Evolutionary conservation across 805 yeast genomes (phyloP).

Genomic region (Ogataea siamensis): DNA sequence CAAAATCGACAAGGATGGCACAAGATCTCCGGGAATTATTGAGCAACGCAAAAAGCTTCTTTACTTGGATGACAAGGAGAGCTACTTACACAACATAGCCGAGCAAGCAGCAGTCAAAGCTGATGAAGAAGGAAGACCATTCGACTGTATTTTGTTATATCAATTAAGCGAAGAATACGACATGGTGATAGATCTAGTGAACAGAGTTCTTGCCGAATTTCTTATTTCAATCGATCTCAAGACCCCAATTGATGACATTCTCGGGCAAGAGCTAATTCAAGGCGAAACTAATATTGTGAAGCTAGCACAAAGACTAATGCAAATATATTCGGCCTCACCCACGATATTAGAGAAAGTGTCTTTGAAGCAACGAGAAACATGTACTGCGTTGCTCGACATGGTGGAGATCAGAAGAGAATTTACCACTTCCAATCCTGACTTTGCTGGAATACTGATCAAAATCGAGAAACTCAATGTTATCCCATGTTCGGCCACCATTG

Average conservation of each 20-base stretch:
- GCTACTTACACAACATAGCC: conserved; percentile 67
- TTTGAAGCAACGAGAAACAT: conserved; percentile 58
- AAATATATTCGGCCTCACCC: conserved; percentile 51
- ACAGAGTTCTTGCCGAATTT: conserved; percentile 74
- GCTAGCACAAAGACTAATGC: conserved; percentile 44
- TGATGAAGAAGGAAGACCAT: conserved; percentile 84
- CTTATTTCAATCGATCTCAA: conserved; percentile 59
- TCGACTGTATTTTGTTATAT: conserved; percentile 81
- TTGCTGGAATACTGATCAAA: conserved; percentile 37
- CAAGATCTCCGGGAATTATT: conserved; percentile 76
- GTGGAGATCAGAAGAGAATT: conserved; percentile 59
- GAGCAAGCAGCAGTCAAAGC: conserved; percentile 84
- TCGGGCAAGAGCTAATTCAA: conserved; percentile 26
- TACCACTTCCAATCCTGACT: conserved; percentile 60
- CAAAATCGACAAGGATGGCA: conserved; percentile 74
- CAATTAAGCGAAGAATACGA: conserved; percentile 87
- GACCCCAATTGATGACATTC: conserved; percentile 22
- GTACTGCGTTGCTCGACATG: conserved; percentile 60
- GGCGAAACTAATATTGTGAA: conserved; percentile 48
- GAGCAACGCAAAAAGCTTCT: conserved; percentile 73
- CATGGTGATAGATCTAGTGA: conserved; percentile 72
- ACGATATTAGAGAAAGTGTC: conserved; percentile 57
- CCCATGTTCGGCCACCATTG: conserved; percentile 53
- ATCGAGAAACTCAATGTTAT: conserved; percentile 62
- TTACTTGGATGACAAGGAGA: conserved; percentile 52